Evolutionary conservation across 2,329 filamentous ascomycete genomes (phyloP).

Genomic region (Paecilomyces sp.): DNA sequence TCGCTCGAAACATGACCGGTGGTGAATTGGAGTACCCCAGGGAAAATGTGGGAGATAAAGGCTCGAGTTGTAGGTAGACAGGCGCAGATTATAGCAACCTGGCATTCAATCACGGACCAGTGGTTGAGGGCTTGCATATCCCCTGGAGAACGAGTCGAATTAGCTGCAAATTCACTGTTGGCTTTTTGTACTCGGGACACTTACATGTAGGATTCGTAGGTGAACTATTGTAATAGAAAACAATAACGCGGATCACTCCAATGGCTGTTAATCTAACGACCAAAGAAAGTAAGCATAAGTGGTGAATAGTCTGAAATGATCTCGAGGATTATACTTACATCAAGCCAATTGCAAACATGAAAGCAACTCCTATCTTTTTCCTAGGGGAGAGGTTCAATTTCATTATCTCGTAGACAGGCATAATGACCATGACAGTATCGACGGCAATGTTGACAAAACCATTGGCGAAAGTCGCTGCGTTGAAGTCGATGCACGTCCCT

Average conservation of each 20-base stretch:
- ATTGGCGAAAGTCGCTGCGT: background rate
- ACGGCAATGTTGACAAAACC: background rate
- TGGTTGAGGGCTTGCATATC: slow-evolving; percentile 2
- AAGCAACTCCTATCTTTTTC: background rate
- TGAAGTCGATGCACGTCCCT: background rate
- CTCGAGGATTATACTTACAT: background rate
- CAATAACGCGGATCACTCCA: background rate
- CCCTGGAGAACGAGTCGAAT: background rate
- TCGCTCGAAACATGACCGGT: background rate
- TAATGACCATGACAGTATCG: background rate
- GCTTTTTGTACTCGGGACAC: background rate
- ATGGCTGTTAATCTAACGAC: background rate
- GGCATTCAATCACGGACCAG: slow-evolving; percentile 5
- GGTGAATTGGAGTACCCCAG: background rate
- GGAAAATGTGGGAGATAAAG: slow-evolving; percentile 1
- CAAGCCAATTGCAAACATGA: background rate
- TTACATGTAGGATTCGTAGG: background rate
- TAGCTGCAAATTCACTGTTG: background rate
- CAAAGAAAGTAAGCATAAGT: background rate
- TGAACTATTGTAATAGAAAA: background rate
- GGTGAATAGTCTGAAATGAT: background rate
- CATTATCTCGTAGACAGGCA: background rate
- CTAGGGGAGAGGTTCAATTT: background rate
- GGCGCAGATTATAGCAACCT: slow-evolving; percentile 5
- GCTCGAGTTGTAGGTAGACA: slow-evolving; percentile 3